Base-by-base conservation (phyloP, 805 yeast genomes). In the Aciculoconidium aculeatum region DNA sequence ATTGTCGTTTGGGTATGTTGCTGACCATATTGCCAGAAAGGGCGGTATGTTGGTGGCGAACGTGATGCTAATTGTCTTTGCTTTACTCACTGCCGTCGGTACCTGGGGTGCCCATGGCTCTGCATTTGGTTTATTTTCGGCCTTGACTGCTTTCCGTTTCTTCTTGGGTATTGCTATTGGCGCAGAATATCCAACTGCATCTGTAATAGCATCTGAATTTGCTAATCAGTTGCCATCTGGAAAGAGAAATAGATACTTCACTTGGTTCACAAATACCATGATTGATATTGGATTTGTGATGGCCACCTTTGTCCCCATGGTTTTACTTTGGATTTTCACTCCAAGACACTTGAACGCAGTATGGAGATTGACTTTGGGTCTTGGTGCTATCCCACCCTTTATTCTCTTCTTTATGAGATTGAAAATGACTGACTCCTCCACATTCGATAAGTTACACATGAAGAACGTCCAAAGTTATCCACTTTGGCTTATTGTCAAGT, bases 121-220 rank as follows among this genome's bases (percentile, higher is more conserved):
- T 19, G 71, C 84, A 3, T 65, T 71, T 28, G 95, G 96, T 21
- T 70, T 88, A 65, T 74, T 90, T 38, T 79, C 86, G 10, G 90
- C 92, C 12, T 59, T 88, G 31, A 84, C 94, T 6, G 80, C 79
- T 7, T 85, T 80, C 54, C 72, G 97, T 55, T 84, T 84, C 55
- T 79, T 88, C 58, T 61, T 88, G 29, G 97, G 97, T 59, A 65
- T 85, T 40, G 94, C 88, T 46, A 83, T 90, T 44, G 97, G 97
- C 45, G 88, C 94, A 28, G 97, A 88, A 59, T 88, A 88, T 51
- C 95, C 96, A 26, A 80, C 94, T 9, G 88, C 95, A 25, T 80
- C 95, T 6, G 90, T 88, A 11, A 94, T 94, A 20, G 85, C 94
- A 43, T 87, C 96, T 16, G 96, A 88, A 57, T 92, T 94, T 21